Percentiles rank a stretch among this genome's conserved stretches.
phyloP scores from a whole-genome alignment of 441 rosid genomes.

The Eruca vesicaria region DNA sequence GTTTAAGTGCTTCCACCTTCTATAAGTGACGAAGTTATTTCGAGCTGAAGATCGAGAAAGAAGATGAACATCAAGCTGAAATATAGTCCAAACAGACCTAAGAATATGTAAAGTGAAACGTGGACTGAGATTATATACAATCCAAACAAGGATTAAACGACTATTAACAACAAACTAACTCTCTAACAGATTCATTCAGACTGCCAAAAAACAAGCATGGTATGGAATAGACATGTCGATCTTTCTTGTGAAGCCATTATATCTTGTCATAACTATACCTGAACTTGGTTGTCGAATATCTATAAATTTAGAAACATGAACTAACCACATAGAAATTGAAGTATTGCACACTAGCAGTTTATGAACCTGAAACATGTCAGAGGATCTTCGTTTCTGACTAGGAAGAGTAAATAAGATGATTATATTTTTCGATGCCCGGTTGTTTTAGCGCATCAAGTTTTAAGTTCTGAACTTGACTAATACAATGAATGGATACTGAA shows the following conservation, averaged over 20 bases:
- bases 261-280: too few relatives aligned
- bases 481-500: too few relatives aligned
- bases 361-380: background rate
- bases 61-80: background rate
- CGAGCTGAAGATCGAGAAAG: background rate
- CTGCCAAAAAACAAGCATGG: background rate
- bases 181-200: background rate
- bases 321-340: too few relatives aligned
- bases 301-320: background rate
- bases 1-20: too few relatives aligned
- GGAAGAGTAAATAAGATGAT: background rate
- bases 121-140: background rate
- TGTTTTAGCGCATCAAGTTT: too few relatives aligned
- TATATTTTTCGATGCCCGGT: background rate
- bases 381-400: background rate
- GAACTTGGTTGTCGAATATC: background rate
- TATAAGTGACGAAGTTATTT: too few relatives aligned
- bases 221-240: too few relatives aligned
- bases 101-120: background rate
- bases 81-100: background rate
- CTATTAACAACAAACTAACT: background rate
- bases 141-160: background rate
- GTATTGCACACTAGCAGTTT: background rate
- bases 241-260: too few relatives aligned
- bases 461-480: too few relatives aligned